phyloP scores from a whole-genome alignment of 1,284 basidiomycete species.

The Cerrena zonata region DNA sequence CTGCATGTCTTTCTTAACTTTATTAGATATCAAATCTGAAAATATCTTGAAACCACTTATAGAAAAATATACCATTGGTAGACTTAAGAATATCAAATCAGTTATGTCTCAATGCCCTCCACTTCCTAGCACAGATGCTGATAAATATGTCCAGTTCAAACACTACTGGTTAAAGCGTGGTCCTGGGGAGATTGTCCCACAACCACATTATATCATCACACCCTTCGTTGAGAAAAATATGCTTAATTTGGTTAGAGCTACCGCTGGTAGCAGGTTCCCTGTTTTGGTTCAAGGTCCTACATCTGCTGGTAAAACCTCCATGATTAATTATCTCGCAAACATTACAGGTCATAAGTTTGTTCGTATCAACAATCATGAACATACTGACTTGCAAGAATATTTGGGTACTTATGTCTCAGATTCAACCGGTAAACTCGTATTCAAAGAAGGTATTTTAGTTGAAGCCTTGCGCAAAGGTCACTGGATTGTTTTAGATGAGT shows the following conservation, averaged over 20 bases:
- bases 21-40: constrained; percentile 72
- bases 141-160: constrained; percentile 78
- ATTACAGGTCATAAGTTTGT: constrained; percentile 94
- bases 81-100: constrained; percentile 77
- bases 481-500: constrained; percentile 98
- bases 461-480: constrained; percentile 88
- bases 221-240: constrained; percentile 95
- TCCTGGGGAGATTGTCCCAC: constrained; percentile 54
- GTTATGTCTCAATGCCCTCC: constrained; percentile 66
- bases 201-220: constrained; percentile 87
- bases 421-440: constrained; percentile 86
- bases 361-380: constrained; percentile 99
- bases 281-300: constrained; percentile 98
- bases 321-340: constrained; percentile 91
- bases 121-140: constrained; percentile 45
- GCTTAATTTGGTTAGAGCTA: constrained; percentile 85
- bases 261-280: constrained; percentile 85
- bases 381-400: constrained; percentile 99
- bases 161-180: constrained; percentile 88
- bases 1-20: constrained; percentile 96
- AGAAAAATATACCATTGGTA: constrained; percentile 75
- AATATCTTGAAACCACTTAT: constrained; percentile 64
- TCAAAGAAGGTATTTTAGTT: constrained; percentile 91
- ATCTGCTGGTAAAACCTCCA: constrained; percentile 95
- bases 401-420: constrained; percentile 96